Evolutionary conservation across 768 basidiomycete genomes (phyloP).

Genomic region (Auriculariales sp.): DNA sequence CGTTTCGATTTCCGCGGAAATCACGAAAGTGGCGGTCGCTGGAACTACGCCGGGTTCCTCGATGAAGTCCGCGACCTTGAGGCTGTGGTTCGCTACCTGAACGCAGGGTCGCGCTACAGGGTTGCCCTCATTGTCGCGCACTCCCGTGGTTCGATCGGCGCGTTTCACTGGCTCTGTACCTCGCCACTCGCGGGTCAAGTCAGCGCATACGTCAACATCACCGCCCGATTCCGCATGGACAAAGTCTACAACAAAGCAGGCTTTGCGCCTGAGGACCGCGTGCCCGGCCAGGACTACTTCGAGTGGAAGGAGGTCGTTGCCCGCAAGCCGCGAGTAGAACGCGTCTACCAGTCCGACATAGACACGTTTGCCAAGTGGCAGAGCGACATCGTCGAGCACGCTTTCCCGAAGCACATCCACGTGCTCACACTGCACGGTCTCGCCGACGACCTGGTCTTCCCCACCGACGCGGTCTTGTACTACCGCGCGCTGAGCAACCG

Average conservation of each 20-base stretch:
- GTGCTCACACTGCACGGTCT: constrained; percentile 75
- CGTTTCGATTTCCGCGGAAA: constrained; percentile 79
- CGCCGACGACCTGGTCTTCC: constrained; percentile 48
- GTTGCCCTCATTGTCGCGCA: constrained; percentile 63
- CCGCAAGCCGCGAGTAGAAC: constrained; percentile 36
- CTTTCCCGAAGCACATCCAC: constrained; percentile 46
- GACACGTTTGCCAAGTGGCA: constrained; percentile 51
- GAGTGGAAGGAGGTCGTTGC: constrained; percentile 55
- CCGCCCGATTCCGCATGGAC: constrained; percentile 67
- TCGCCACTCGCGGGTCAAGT: constrained; percentile 41
- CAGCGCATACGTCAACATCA: constrained; percentile 53
- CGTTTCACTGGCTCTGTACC: constrained; percentile 54
- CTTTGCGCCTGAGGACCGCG: neutral
- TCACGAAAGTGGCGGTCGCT: constrained; percentile 58
- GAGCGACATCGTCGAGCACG: constrained; percentile 48
- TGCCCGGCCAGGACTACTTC: constrained; percentile 33
- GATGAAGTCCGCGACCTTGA: constrained; percentile 54
- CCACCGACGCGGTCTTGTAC: constrained; percentile 19
- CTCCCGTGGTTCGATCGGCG: constrained; percentile 60
- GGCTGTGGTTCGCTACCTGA: constrained; percentile 49
- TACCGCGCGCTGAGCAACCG: constrained; percentile 17
- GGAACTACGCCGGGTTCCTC: constrained; percentile 42
- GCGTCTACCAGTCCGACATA: constrained; percentile 44
- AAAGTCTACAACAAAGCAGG: neutral
- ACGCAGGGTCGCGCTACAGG: constrained; percentile 43